Evolutionary conservation across 225 moss, liverwort and hornwort species (phyloP).

Genomic region (Lunularia cruciata): DNA sequence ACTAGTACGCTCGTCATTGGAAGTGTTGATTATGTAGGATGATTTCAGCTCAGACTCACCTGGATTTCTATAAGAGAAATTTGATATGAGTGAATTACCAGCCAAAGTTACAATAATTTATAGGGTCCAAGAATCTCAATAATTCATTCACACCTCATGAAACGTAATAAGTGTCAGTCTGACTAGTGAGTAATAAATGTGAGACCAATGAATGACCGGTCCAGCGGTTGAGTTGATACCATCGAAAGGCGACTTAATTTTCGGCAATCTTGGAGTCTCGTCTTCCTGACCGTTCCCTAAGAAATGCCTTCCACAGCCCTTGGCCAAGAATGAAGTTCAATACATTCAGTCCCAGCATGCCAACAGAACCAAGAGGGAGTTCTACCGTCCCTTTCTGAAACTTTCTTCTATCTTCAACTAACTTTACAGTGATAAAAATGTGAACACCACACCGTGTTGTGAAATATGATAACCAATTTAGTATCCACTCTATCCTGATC

Average conservation of each 20-base stretch:
- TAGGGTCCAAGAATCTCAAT: too few species aligned
- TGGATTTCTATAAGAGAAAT: too few species aligned
- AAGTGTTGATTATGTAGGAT: too few species aligned
- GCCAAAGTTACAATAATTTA: too few species aligned
- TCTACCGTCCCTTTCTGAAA: slow-evolving; percentile 72
- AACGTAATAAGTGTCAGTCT: too few species aligned
- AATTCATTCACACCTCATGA: too few species aligned
- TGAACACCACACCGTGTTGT: slow-evolving; percentile 54
- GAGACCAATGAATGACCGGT: too few species aligned
- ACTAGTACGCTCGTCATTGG: too few species aligned
- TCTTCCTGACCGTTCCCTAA: slow-evolving; percentile 44
- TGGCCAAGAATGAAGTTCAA: slow-evolving; percentile 70
- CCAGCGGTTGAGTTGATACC: too few species aligned
- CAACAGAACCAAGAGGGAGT: slow-evolving; percentile 65
- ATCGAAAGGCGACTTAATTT: slow-evolving; percentile 35
- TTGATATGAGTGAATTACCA: too few species aligned
- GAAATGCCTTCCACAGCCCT: slow-evolving; percentile 76
- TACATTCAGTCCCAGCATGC: slow-evolving; percentile 85
- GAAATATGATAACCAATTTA: slow-evolving; percentile 86
- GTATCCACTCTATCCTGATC: slow-evolving; percentile 50
- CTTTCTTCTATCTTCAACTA: slow-evolving; percentile 61
- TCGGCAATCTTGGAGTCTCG: slow-evolving; percentile 15
- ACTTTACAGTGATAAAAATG: slow-evolving; percentile 62
- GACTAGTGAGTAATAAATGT: too few species aligned
- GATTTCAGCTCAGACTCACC: too few species aligned